Evolutionary conservation across 73 alveolate genomes (phyloP).

Genomic region (Tetrahymena malaccensis): DNA sequence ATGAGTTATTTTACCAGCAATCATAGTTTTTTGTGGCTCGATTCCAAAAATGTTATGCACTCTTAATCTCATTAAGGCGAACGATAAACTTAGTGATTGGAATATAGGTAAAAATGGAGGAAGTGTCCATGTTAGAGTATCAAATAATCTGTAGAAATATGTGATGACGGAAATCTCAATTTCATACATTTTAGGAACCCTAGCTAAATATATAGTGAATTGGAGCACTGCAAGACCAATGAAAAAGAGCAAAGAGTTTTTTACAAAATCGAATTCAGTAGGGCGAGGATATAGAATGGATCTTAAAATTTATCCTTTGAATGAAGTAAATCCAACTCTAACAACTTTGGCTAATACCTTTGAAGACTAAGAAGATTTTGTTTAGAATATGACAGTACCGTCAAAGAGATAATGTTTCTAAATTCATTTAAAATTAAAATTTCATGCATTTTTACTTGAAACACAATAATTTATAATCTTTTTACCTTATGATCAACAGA

Average conservation of each 20-base stretch:
- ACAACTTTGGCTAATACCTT: conserved; percentile 12
- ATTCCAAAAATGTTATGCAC: conserved; percentile 10
- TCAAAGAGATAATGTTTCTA: conserved; percentile 22
- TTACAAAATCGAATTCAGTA: conserved; percentile 3
- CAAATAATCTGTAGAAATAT: conserved; percentile 5
- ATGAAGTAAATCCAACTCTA: conserved; percentile 36
- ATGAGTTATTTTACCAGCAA: conserved; percentile 23
- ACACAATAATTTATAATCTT: background rate
- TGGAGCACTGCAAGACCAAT: background rate
- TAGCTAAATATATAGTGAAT: background rate
- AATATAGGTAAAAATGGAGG: conserved; percentile 7
- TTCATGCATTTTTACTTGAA: too few relatives aligned
- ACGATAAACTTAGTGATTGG: background rate
- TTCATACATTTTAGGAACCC: background rate
- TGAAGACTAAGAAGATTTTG: background rate
- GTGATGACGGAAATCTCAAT: background rate
- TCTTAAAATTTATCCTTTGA: conserved; percentile 33
- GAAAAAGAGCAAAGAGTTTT: conserved; percentile 5
- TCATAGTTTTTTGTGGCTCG: conserved; percentile 23
- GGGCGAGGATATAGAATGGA: conserved; percentile 19
- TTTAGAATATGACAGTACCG: conserved; percentile 11
- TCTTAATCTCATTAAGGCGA: background rate
- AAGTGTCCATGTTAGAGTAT: conserved; percentile 22
- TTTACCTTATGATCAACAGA: background rate
- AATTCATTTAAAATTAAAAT: too few relatives aligned